Percentiles rank a stretch among this genome's conserved stretches.
Conservation (phyloP, 768 basidiomycete species). For the Jaapia argillacea region DNA sequence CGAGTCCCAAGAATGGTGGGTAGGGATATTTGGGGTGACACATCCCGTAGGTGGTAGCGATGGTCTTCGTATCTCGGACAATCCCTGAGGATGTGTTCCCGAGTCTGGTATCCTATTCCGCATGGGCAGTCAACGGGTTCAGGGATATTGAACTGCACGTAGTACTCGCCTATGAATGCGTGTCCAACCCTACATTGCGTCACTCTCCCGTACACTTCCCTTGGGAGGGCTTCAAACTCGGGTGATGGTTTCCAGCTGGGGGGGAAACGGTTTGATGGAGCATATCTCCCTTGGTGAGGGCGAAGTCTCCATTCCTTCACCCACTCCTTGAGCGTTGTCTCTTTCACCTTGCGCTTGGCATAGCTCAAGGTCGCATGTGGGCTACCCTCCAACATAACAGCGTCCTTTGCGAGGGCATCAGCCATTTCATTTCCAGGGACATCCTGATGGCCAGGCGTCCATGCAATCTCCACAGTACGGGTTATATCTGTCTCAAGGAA, state of each 20-base stretch:
- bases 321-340: too few species aligned
- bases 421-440: too few species aligned
- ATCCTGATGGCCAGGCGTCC: too few species aligned
- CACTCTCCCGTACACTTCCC: conserved; percentile 6
- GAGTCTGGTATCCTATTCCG: conserved; percentile 8
- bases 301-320: too few species aligned
- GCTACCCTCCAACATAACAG: too few species aligned
- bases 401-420: too few species aligned
- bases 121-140: conserved; percentile 11
- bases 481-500: too few species aligned
- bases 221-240: neutral
- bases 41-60: neutral
- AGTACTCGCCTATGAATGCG: conserved; percentile 14
- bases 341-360: too few species aligned
- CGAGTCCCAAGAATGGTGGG: neutral
- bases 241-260: neutral
- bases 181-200: conserved; percentile 13
- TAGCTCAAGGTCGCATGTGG: too few species aligned
- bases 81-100: conserved; percentile 9
- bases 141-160: conserved; percentile 6
- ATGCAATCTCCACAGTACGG: too few species aligned
- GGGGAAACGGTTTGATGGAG: too few species aligned
- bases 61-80: conserved; percentile 7
- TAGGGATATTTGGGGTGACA: neutral
- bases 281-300: too few species aligned